Percentiles rank a stretch among this genome's conserved stretches.
Conservation (phyloP, 176 grass and related monocot genomes). For the Hyparrhenia diplandra region DNA sequence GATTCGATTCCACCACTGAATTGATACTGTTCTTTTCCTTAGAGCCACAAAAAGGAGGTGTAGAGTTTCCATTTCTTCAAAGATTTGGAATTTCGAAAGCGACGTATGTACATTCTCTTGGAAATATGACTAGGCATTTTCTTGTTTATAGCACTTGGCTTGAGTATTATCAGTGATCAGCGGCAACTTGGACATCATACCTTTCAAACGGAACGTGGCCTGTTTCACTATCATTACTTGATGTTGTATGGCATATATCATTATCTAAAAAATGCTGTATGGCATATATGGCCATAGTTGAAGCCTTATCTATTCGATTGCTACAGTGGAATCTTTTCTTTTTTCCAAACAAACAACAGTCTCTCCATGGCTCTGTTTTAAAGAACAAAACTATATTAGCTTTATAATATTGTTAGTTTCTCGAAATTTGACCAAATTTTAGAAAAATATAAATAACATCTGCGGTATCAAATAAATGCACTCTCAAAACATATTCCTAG, state of each 20-base stretch:
- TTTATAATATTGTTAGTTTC: no score
- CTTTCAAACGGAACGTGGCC: neutral
- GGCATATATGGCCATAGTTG: neutral
- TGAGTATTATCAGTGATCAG: neutral
- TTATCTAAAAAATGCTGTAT: no score
- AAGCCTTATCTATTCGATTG: neutral
- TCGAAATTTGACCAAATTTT: no score
- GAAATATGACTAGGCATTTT: neutral
- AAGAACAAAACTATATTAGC: neutral
- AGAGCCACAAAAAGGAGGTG: neutral
- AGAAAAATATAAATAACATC: no score
- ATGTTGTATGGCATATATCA: no score
- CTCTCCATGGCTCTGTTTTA: neutral
- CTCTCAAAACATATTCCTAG: no score
- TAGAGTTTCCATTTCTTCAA: neutral
- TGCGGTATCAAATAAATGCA: no score
- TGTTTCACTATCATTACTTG: neutral
- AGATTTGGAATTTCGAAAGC: neutral
- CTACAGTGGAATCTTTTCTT: neutral
- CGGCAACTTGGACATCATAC: neutral
- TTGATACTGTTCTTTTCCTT: neutral
- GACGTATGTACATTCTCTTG: neutral
- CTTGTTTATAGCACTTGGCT: neutral
- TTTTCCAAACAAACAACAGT: neutral
- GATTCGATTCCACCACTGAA: neutral